Conservation (phyloP, 2,329 filamentous ascomycete genomes). For the Neopestalotiopsis sp. region DNA sequence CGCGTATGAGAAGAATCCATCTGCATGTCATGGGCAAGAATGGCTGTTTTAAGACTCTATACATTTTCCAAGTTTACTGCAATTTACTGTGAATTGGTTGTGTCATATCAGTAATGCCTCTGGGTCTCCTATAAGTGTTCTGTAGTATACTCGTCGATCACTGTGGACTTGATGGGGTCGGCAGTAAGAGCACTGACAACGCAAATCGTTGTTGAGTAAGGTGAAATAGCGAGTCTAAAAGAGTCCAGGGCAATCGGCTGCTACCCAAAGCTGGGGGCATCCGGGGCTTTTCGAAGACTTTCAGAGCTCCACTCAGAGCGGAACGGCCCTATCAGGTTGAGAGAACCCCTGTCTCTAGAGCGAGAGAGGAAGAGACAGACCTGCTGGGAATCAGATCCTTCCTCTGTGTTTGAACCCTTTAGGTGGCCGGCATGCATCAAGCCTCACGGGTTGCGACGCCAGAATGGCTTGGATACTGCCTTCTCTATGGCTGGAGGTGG, state of each 20-base stretch:
- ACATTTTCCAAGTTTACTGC: background rate
- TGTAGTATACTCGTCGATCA: background rate
- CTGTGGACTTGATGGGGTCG: background rate
- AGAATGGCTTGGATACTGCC: background rate
- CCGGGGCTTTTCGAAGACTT: background rate
- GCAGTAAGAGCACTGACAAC: background rate
- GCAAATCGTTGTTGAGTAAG: background rate
- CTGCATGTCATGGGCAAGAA: background rate
- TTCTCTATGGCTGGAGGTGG: conserved; percentile 5
- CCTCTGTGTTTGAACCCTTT: background rate
- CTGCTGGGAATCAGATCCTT: background rate
- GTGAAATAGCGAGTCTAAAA: background rate
- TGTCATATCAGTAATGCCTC: background rate
- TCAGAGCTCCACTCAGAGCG: background rate
- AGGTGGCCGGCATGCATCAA: background rate
- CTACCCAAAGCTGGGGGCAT: background rate
- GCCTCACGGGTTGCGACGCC: conserved; percentile 3
- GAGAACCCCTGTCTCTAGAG: background rate
- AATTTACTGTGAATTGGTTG: background rate
- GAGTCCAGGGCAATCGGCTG: background rate
- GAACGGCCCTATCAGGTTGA: background rate
- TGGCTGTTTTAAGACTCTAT: background rate
- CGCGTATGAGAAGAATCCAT: background rate
- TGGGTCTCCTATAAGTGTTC: background rate
- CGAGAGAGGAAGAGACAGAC: background rate